Conservation (phyloP, 129 eudicot species). For the Heracleum sosnowskyi region DNA sequence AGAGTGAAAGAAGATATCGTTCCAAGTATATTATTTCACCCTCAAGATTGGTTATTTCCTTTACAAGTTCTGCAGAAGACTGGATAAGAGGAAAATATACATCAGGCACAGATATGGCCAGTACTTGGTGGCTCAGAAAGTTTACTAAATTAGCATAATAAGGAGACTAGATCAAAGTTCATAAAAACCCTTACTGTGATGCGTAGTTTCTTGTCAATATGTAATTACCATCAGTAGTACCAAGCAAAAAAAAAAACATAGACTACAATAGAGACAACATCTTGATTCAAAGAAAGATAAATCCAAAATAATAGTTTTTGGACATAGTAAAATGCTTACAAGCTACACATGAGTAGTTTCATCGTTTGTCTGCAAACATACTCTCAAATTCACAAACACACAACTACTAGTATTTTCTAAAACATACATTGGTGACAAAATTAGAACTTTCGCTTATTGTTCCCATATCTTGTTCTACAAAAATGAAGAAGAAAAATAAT, state of each 20-base stretch:
- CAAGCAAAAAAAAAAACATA: background rate
- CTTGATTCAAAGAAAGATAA: background rate
- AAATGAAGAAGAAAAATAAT: background rate
- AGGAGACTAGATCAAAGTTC: background rate
- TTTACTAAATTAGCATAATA: background rate
- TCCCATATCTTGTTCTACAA: background rate
- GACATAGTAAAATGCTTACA: background rate
- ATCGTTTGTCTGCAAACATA: background rate
- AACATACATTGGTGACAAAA: background rate
- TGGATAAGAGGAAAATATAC: slow-evolving; percentile 18
- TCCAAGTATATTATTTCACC: slow-evolving; percentile 64
- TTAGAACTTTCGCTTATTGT: background rate
- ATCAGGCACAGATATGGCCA: background rate
- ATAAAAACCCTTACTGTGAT: background rate
- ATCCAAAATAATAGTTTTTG: background rate
- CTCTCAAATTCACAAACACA: background rate
- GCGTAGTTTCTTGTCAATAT: background rate
- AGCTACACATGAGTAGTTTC: background rate
- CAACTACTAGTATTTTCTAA: background rate
- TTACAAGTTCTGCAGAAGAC: slow-evolving; percentile 72
- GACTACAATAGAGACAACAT: background rate
- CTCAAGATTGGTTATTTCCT: slow-evolving; percentile 61
- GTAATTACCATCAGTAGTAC: background rate
- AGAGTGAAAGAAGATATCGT: slow-evolving; percentile 60
- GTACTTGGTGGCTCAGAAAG: background rate